Evolutionary conservation across 768 basidiomycete genomes (phyloP), one percentile per base, ranked within the genome.

Genomic region (Pisolithus orientalis): DNA sequence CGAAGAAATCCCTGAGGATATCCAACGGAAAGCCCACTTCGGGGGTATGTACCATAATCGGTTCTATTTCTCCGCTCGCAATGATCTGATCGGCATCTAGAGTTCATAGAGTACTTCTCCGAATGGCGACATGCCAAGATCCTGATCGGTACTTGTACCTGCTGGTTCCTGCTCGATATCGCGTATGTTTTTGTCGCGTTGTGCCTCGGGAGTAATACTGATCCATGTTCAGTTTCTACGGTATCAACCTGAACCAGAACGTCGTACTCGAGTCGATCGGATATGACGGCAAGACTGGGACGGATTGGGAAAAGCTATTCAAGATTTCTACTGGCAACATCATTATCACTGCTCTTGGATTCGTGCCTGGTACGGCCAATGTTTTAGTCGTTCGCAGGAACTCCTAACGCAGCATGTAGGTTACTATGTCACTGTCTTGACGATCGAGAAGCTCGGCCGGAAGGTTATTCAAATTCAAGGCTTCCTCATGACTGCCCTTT

Each of bases 161-260:
- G 80, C 56, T 90, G 89, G 89, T 88, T 90, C 71, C 62, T 90
- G 24, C 74, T 89, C 32, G 87, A 89, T 57, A 76, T 89, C 31
- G 83, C 86, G 78, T 84, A 59, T 52, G 53, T 52, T 49, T 47
- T 37, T 0, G 45, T 51, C 25, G 25, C 1, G 2, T 39, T 28
- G 27, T 44, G 16, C 28, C 28, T 44, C 50, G 25, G 34, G 9
- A 6, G n/a, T 28, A 17, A 25, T 39, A 14, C 39, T 39, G 44
- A 39, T 16, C 28, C 37, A 21, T 29, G 2, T 24, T 10, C 49
- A 84, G 83, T 0, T 87, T 87, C 67, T 88, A 88, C 65, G 87
- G 88, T 3, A 84, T 90, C 70, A 81, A 80, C 62, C 65, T 82
- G 47, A 88, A 88, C 72, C 85, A 86, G 58, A 85, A 83, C 59